These are phyloP conservation scores for Stellera chamaejasme DNA, from an alignment of 345 rosid genomes.

Conservation along the genomic window DNA sequence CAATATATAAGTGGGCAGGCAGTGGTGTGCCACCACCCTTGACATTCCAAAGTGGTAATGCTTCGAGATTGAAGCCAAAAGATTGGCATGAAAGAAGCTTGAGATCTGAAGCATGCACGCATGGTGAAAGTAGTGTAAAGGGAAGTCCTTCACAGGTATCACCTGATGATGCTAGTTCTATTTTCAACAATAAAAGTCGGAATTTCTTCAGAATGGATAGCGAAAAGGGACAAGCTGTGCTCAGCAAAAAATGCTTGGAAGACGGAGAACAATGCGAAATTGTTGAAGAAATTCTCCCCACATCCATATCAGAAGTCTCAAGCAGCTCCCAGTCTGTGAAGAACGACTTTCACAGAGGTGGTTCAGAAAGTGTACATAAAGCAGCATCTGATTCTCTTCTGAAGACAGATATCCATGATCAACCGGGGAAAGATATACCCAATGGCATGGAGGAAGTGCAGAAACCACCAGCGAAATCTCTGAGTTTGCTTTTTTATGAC, in stretches of 20 bases:
- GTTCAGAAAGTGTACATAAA: constrained; percentile 9
- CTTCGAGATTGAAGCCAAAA: constrained; percentile 33
- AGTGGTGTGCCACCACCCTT: constrained; percentile 44
- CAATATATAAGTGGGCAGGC: constrained; percentile 91
- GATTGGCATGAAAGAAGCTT: constrained; percentile 25
- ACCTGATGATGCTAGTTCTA: constrained; percentile 7
- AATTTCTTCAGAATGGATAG: constrained; percentile 13
- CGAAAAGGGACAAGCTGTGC: constrained; percentile 9
- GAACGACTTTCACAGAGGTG: constrained; percentile 5
- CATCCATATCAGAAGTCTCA: constrained; percentile 3
- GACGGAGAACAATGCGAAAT: constrained; percentile 5
- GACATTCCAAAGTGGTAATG: constrained; percentile 33
- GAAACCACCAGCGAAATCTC: constrained; percentile 27
- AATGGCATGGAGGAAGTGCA: constrained; percentile 14
- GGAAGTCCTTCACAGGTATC: constrained; percentile 8
- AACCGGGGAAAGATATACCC: constrained; percentile 14
- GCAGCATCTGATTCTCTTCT: constrained; percentile 11
- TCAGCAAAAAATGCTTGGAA: constrained; percentile 6
- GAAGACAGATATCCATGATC: constrained; percentile 15
- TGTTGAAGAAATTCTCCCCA: constrained; percentile 9
- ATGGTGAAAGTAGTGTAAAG: constrained; percentile 13
- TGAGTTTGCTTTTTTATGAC: constrained; percentile 16
- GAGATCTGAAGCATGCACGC: constrained; percentile 22
- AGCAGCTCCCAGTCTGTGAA: neutral
- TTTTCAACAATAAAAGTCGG: neutral